Evolutionary conservation across 805 yeast genomes (phyloP), one percentile per base, ranked within the genome.

Genomic region (Pichia californica): DNA sequence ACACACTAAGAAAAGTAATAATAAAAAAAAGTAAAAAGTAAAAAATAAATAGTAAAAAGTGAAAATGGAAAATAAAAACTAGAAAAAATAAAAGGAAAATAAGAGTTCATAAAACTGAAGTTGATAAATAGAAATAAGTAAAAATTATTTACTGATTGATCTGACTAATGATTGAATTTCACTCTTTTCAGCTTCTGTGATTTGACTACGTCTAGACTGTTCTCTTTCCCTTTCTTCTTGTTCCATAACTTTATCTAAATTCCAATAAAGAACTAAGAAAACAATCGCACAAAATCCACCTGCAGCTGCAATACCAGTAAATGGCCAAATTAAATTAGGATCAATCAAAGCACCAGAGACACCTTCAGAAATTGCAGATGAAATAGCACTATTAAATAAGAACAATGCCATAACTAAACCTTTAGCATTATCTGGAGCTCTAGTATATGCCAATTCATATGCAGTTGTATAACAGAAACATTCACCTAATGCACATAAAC

Each of bases 381-480:
- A 63, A 46, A 74, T 46, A 9, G 77, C 72, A 36, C 66, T 63
- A 41, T 65, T 70, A 51, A 70, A 48, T 28, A 59, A 46, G 57
- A 58, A 59, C 31, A 58, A 46, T 15, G 79, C 72, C 74, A 70
- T 67, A 15, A 75, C 78, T 47, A 74, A 64, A 45, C 77, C 74
- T 56, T 71, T 71, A 66, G 74, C 67, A 46, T 68, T 66, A n/a
- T 67, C 70, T 38, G 80, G 79, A 13, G 78, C 67, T 53, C 76
- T 64, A 3, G 76, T 68, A 54, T 73, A 74, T 3, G 79, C 78
- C 48, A 73, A 59, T 55, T 74, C 79, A 51, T 72, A 74, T 28
- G 70, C 77, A 33, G 76, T 70, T 18, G 70, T 66, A 50, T 57
- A 67, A 36, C 76, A 72, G 53, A 73, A 74, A 62, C 77, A 73